A percentile compares a stretch with the other conserved stretches of the same genome.
Evolutionary conservation across 2,329 filamentous ascomycete species (phyloP).

Genomic region (Penicillium capsulatum): DNA sequence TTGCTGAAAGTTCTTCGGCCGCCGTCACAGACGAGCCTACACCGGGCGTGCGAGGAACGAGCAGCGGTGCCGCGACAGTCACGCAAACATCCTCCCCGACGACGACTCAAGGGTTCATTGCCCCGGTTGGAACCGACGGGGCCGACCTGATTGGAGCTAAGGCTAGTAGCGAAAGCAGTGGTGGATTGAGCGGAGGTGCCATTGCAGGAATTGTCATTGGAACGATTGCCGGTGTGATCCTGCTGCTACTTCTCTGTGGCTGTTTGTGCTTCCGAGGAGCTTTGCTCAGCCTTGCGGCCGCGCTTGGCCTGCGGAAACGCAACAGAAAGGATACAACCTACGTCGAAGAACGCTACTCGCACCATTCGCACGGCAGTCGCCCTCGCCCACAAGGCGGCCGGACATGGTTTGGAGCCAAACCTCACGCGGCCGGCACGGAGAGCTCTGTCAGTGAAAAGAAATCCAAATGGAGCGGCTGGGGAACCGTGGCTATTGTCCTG

Average conservation of each 20-base stretch:
- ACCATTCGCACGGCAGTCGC: conserved; percentile 30
- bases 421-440: conserved; percentile 24
- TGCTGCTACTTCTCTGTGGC: conserved; percentile 44
- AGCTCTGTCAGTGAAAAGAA: conserved; percentile 35
- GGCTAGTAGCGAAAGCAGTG: conserved; percentile 22
- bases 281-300: conserved; percentile 39
- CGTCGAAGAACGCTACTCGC: conserved; percentile 39
- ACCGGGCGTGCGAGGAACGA: conserved; percentile 44
- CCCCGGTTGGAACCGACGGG: conserved; percentile 44
- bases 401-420: conserved; percentile 43
- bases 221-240: conserved; percentile 42
- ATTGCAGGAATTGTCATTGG: conserved; percentile 52
- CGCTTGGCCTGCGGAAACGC: conserved; percentile 41
- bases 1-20: conserved; percentile 41
- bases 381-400: conserved; percentile 27
- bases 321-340: conserved; percentile 38
- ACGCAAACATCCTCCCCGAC: conserved; percentile 41
- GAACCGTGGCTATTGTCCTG: conserved; percentile 41
- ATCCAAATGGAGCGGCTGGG: conserved; percentile 37
- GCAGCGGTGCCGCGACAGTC: conserved; percentile 40
- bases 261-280: conserved; percentile 43
- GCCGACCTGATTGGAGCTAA: conserved; percentile 34
- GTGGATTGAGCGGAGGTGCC: conserved; percentile 47
- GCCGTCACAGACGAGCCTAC: conserved; percentile 33
- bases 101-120: conserved; percentile 44